These are phyloP conservation scores for Fusarium foetens DNA, from an alignment of 2,329 filamentous ascomycete species.

Conservation along the genomic window DNA sequence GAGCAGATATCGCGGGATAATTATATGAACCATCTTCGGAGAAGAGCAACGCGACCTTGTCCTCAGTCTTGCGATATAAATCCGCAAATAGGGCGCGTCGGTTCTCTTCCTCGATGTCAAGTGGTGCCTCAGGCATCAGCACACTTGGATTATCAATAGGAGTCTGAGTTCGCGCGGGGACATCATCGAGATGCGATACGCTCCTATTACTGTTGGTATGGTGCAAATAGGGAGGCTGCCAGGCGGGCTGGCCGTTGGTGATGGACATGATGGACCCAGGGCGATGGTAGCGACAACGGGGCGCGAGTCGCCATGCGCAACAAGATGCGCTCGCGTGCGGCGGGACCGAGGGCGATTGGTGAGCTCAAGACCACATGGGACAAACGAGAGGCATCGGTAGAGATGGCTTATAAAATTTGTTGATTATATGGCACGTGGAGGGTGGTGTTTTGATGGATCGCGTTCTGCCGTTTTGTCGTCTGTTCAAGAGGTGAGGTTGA, in stretches of 20 bases:
- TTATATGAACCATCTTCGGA: conserved; percentile 65
- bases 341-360: conserved; percentile 58
- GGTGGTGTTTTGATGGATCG: conserved; percentile 63
- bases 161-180: conserved; percentile 60
- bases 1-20: conserved; percentile 62
- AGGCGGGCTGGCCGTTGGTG: conserved; percentile 72
- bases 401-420: conserved; percentile 60
- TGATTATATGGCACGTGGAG: conserved; percentile 53
- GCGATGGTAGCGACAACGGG: conserved; percentile 60
- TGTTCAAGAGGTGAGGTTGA: conserved; percentile 67
- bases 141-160: conserved; percentile 60
- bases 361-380: conserved; percentile 61
- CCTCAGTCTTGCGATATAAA: conserved; percentile 80
- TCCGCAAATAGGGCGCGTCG: conserved; percentile 80
- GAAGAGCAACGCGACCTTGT: conserved; percentile 81
- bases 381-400: conserved; percentile 62
- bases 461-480: conserved; percentile 60
- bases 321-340: conserved; percentile 62
- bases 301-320: conserved; percentile 67
- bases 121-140: conserved; percentile 70
- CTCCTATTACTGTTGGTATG: conserved; percentile 59
- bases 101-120: conserved; percentile 73
- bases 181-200: conserved; percentile 71
- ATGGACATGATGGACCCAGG: conserved; percentile 70
- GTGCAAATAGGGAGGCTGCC: conserved; percentile 68